Percentiles rank a stretch among this genome's conserved stretches.
These are phyloP conservation scores for Moricandia arvensis DNA, from an alignment of 345 rosid genomes.

Conservation along the genomic window DNA sequence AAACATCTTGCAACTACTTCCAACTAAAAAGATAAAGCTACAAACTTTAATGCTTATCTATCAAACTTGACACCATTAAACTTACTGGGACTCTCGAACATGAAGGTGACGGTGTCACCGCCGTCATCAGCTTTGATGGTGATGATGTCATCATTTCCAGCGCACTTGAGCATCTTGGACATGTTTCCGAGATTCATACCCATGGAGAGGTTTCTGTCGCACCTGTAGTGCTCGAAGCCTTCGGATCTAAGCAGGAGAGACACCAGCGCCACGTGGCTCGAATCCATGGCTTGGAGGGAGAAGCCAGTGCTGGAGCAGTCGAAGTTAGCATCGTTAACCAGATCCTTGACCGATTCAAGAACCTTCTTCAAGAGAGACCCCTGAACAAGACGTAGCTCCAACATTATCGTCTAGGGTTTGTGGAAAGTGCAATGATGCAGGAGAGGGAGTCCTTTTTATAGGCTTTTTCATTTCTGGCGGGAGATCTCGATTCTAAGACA, in stretches of 20 bases:
- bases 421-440: background rate
- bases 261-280: constrained; percentile 95
- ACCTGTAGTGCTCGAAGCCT: constrained; percentile 97
- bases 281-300: constrained; percentile 98
- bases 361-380: constrained; percentile 96
- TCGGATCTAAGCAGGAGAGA: constrained; percentile 86
- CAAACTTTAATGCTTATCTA: background rate
- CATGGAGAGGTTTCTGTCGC: constrained; percentile 89
- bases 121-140: constrained; percentile 97
- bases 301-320: constrained; percentile 93
- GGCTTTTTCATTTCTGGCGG: constrained; percentile 18
- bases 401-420: constrained; percentile 46
- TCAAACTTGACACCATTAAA: background rate
- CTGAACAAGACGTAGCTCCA: constrained; percentile 87
- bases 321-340: constrained; percentile 94
- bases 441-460: constrained; percentile 1
- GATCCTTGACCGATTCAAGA: constrained; percentile 79
- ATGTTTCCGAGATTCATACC: constrained; percentile 90
- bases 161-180: constrained; percentile 93
- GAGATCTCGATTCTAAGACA: background rate
- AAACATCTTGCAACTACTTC: background rate
- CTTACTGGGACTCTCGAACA: constrained; percentile 98
- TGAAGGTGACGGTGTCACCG: constrained; percentile 90
- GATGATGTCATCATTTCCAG: constrained; percentile 93
- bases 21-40: background rate